Base-by-base conservation (phyloP, 78 protist species). In the Paratrimastix pyriformis region DNA sequence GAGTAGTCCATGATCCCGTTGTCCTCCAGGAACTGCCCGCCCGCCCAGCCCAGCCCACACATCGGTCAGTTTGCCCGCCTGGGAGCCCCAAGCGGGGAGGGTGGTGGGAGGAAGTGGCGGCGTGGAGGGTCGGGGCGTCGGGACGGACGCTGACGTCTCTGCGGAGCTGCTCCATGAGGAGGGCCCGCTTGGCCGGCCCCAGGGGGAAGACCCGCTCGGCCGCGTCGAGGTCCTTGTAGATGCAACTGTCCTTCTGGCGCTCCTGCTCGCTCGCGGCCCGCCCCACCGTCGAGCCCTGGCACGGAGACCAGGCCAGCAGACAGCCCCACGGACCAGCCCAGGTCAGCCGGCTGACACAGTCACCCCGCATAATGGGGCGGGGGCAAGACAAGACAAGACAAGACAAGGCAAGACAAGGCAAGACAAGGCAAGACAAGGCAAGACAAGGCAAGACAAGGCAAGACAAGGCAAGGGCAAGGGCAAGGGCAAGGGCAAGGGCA, bases 1-100 rank as follows among this genome's bases (percentile, higher is more conserved):
- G 84, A 75, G 44, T 84, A 87, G 55, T 87, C 91, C 88, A 87
- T 87, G 58, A 87, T 74, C 13, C n/a, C n/a, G n/a, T 13, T 0
- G 30, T 11, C 5, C 7, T 30, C 24, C 33, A 87, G 59, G 45
- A 80, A 87, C 35, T 0, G 45, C 26, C n/a, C n/a, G n/a, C n/a
- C n/a, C n/a, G n/a, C n/a, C n/a, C n/a, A n/a, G n/a, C n/a, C n/a
- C n/a, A n/a, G n/a, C n/a, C n/a, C n/a, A n/a, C n/a, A n/a, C 26
- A n/a, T n/a, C 24, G 24, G 24, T n/a, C 26, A n/a, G 26, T n/a
- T 52, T n/a, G 26, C 26, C 58, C 24, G 26, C 24, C 24, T 52
- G 24, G 26, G 26, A 52, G 26, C 26, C 24, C 24, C 24, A 52
- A n/a, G 24, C 26, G 26, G 26, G 26, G 26, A 52, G 26, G 24